Evolutionary conservation across 345 rosid species (phyloP).

Genomic region (Eucalyptus curtisii): DNA sequence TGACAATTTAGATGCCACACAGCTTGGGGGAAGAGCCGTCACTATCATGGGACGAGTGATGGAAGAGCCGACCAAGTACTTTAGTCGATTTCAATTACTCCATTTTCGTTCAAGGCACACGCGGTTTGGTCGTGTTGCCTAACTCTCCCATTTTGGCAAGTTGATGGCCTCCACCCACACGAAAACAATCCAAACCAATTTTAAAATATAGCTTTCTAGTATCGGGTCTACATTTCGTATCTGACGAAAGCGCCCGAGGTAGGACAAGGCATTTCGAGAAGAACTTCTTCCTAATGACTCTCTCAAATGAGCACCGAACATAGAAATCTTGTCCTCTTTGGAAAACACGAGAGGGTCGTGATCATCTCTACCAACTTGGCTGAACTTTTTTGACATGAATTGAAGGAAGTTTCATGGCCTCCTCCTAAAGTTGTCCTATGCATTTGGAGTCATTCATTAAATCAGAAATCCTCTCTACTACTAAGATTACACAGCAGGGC

Average conservation of each 20-base stretch:
- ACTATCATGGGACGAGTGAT: neutral
- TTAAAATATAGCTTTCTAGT: neutral
- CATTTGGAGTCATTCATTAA: neutral
- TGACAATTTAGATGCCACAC: neutral
- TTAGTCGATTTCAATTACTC: neutral
- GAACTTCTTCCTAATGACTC: neutral
- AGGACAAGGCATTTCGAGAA: neutral
- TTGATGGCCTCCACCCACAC: neutral
- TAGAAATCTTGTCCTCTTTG: neutral
- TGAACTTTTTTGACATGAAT: neutral
- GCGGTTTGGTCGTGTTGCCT: neutral
- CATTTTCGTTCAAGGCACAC: neutral
- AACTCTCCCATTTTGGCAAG: neutral
- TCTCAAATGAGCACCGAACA: neutral
- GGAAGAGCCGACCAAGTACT: neutral
- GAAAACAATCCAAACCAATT: neutral
- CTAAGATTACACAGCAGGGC: neutral
- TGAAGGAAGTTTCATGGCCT: neutral
- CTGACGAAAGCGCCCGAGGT: rapidly evolving
- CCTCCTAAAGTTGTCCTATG: neutral
- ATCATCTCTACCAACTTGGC: neutral
- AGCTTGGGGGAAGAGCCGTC: neutral
- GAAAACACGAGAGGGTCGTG: neutral
- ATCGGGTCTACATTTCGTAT: neutral
- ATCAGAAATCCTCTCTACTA: neutral